Evolutionary conservation across 192 early-diverging fungal genomes (phyloP).

Genomic region (Linnemannia hyalina): DNA sequence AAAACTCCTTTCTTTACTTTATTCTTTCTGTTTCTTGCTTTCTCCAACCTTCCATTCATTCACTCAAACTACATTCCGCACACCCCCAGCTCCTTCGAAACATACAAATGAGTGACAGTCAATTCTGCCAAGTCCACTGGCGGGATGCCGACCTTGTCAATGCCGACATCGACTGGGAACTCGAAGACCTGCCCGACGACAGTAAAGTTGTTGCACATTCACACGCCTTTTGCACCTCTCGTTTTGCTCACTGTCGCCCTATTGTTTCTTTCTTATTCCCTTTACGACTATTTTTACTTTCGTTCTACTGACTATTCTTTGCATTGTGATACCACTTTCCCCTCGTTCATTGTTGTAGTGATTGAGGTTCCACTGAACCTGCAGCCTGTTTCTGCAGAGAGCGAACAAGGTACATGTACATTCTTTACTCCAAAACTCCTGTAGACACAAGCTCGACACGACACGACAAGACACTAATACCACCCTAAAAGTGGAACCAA

Average conservation of each 20-base stretch:
- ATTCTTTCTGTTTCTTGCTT: not conserved
- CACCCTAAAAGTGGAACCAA: not conserved
- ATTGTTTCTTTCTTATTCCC: not conserved
- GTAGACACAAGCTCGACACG: not conserved
- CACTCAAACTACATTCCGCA: not conserved
- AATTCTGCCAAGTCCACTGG: conserved; percentile 45
- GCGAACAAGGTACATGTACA: conserved; percentile 45
- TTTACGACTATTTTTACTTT: not conserved
- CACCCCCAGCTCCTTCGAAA: not conserved
- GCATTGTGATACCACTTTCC: not conserved
- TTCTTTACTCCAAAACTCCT: not conserved
- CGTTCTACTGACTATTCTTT: not conserved
- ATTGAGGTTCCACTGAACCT: conserved; percentile 37
- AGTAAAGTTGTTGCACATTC: conserved; percentile 9
- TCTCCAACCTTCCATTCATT: not conserved
- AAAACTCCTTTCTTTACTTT: not conserved
- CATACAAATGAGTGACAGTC: conserved; percentile 46
- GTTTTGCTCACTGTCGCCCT: not conserved
- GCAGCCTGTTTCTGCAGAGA: conserved; percentile 32
- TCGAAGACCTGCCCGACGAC: conserved; percentile 36
- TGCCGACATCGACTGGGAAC: conserved; percentile 38
- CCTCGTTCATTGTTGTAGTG: not conserved
- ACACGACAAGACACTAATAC: not conserved
- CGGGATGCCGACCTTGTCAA: conserved; percentile 37
- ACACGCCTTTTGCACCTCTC: not conserved